Evolutionary conservation across 805 yeast species (phyloP), one percentile per base, ranked within the genome.

Genomic region (Peterozyma toletana): DNA sequence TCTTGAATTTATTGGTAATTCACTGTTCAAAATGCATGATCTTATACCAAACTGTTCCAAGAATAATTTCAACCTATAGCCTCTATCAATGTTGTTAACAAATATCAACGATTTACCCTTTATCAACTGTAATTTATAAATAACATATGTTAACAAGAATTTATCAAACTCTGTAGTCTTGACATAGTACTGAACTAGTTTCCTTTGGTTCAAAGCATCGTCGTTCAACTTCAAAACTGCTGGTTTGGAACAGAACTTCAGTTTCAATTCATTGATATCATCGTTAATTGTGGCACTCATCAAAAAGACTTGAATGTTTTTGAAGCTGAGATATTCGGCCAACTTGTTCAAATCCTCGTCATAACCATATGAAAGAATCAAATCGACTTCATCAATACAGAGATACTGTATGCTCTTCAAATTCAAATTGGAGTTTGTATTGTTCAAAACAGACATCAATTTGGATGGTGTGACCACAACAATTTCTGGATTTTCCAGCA

Each of bases 251-350:
- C 97, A 91, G 62, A 85, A 90, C 55, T 77, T 77, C 41, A 68
- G 62, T 62, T 91, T 91, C 53, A 93, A 65, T 38, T 75, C 77
- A 47, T 86, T 79, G 50, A 91, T 78, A 49, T 91, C 97, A 37
- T 87, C 95, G 57, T 80, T 86, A 47, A 93, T 68, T 3, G 99
- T 93, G 2, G 99, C 99, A 63, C 96, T 86, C 98, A 93, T 93
- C 52, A 93, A 68, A 64, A 88, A 93, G 2, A 93, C 82, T 66
- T 93, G 99, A 52, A 86, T 68, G 47, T 76, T 78, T 57, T 80
- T 81, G 48, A 81, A 66, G n/a, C 89, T 88, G 49, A 90, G 65
- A 49, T 64, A 75, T 21, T 72, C 68, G 9, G 84, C 73, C 50
- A 93, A 73, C 53, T 73, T 75, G 36, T 75, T 68, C 49, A 91